Evolutionary conservation across 441 rosid genomes (phyloP).

Genomic region (Geranium incanum): DNA sequence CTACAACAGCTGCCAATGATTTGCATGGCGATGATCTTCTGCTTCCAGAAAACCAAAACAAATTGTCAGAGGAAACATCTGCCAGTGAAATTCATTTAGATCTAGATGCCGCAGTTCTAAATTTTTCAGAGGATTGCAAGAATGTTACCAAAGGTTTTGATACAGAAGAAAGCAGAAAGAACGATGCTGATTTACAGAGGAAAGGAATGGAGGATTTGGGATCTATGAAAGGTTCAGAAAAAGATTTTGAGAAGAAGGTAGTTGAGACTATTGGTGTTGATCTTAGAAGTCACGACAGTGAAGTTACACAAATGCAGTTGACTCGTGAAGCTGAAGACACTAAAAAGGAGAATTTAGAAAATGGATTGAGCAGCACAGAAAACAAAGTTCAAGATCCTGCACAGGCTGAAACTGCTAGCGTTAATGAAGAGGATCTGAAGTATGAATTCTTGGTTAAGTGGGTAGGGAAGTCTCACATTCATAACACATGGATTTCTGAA

Average conservation of each 20-base stretch:
- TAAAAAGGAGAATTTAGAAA: conserved; percentile 35
- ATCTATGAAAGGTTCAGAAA: conserved; percentile 32
- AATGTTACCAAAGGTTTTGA: conserved; percentile 29
- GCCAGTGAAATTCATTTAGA: conserved; percentile 38
- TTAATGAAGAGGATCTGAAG: conserved; percentile 34
- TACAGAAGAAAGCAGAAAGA: conserved; percentile 36
- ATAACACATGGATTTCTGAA: conserved; percentile 93
- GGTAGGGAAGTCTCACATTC: conserved; percentile 94
- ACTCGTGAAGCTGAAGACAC: conserved; percentile 27
- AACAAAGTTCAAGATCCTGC: conserved; percentile 41
- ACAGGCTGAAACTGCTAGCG: conserved; percentile 31
- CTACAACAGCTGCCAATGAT: conserved; percentile 37
- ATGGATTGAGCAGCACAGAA: conserved; percentile 26
- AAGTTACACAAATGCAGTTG: conserved; percentile 25
- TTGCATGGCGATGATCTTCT: conserved; percentile 38
- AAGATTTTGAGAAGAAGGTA: conserved; percentile 36
- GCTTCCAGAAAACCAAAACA: conserved; percentile 40
- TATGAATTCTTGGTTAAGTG: conserved; percentile 96
- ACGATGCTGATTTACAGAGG: conserved; percentile 29
- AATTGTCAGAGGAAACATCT: conserved; percentile 34
- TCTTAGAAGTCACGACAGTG: conserved; percentile 35
- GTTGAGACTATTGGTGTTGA: conserved; percentile 33
- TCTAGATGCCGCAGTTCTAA: conserved; percentile 32
- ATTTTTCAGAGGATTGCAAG: conserved; percentile 34
- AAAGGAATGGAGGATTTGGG: conserved; percentile 32